Base-by-base conservation (phyloP, 306 rosid species). In the Rosa rugosa region DNA sequence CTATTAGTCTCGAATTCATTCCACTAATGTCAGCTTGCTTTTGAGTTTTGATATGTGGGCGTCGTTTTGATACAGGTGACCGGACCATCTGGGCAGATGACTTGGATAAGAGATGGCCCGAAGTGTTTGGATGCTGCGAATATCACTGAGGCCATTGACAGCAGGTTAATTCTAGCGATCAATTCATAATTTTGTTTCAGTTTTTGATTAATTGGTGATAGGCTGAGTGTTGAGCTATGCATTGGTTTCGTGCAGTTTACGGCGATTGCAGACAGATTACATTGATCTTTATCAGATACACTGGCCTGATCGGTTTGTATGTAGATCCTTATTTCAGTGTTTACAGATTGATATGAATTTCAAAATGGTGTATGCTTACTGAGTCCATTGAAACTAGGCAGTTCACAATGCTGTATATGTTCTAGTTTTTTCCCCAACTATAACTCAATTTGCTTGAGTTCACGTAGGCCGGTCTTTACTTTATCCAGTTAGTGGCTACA, bases 231-330 rank as follows among this genome's bases (percentile, higher is more conserved):
- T 72, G 57, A 38, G 77, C 8, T 45, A 45, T 66, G 31, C n/a
- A 9, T 51, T 69, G 18, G 0, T 83, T 79, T 73, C 75, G 7
- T 83, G 92, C 97, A 94, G 97, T 82, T 88, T 94, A 89, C 73
- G 80, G 85, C 77, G 88, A 63, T 79, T 92, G 92, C 94, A 73
- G 83, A 88, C 89, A 31, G 97, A 92, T 87, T 83, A 89, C 88
- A 91, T 94, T 71, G 97, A 94, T 88, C 94, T 94, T 84, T 94
- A 88, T 85, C 98, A 91, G 83, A 88, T 92, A 83, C 97, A 92
- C 78, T 92, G 97, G 97, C 98, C 98, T 83, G 99, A 94, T 85
- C 97, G 99, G 97, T 94, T 91, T 89, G 95, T 92, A 83, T 72
- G 88, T 82, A 64, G 77, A 85, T 65, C 42, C 81, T 49, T 42